phyloP scores from a whole-genome alignment of 176 grass and related monocot genomes.

The Oryza nivara region DNA sequence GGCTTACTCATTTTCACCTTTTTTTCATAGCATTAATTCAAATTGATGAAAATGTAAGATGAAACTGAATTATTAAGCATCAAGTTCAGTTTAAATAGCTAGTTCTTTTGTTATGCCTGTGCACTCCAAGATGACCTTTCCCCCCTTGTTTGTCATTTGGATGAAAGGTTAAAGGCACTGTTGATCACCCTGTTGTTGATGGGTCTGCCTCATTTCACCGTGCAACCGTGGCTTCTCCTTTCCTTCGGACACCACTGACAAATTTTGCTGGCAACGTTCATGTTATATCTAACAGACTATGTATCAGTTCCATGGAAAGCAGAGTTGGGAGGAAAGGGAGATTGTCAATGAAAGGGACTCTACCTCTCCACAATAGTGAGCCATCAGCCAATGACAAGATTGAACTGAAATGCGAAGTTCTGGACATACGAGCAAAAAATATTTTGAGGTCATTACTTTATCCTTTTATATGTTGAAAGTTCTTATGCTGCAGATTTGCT shows the following conservation, averaged over 20 bases:
- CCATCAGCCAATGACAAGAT: constrained; percentile 78
- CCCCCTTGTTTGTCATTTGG: constrained; percentile 39
- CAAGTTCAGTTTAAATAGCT: constrained; percentile 18
- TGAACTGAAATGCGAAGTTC: constrained; percentile 99
- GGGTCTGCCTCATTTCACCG: constrained; percentile 95
- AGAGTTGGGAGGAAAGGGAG: constrained; percentile 93
- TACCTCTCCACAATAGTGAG: constrained; percentile 83
- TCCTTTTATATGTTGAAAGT: constrained; percentile 9
- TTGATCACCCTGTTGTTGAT: constrained; percentile 95
- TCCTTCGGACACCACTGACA: constrained; percentile 80
- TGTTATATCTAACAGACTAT: constrained; percentile 85
- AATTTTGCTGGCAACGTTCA: constrained; percentile 83
- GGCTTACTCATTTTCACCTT: constrained; percentile 8
- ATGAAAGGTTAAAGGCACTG: constrained; percentile 86
- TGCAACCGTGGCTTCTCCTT: constrained; percentile 83
- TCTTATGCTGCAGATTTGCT: constrained; percentile 21
- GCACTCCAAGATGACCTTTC: constrained; percentile 26
- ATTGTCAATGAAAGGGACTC: constrained; percentile 87
- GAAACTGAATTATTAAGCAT: constrained; percentile 35
- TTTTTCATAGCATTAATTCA: background rate
- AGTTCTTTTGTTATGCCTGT: constrained; percentile 28
- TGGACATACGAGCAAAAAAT: constrained; percentile 94
- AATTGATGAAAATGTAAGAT: constrained; percentile 25
- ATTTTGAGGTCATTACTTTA: constrained; percentile 72
- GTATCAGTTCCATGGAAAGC: constrained; percentile 89